Evolutionary conservation across 768 basidiomycete genomes (phyloP).

Genomic region (Tricholoma sp.): DNA sequence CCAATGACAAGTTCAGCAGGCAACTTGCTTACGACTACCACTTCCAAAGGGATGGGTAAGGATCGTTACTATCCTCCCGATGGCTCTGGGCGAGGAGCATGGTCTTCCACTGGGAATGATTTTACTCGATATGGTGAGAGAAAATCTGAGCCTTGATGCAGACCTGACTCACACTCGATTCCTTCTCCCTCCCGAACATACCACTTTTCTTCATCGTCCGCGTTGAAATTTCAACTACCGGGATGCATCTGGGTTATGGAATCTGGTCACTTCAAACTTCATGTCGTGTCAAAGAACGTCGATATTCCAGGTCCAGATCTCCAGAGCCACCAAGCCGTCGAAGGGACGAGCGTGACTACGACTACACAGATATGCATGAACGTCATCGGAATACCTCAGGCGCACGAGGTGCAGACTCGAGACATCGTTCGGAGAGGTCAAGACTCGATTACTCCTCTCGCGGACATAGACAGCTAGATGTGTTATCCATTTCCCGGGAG

Average conservation of each 20-base stretch:
- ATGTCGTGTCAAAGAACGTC: not conserved
- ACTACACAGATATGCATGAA: not conserved
- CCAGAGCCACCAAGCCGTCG: not conserved
- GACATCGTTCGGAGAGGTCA: not conserved
- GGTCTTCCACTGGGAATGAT: not conserved
- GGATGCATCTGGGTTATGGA: not conserved
- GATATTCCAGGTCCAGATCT: not conserved
- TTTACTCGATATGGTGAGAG: slow-evolving; percentile 12
- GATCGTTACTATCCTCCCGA: slow-evolving; percentile 5
- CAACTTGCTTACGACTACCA: too few species aligned
- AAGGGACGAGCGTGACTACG: not conserved
- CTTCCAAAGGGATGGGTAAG: slow-evolving; percentile 9
- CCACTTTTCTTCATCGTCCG: not conserved
- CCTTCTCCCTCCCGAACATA: slow-evolving; percentile 1
- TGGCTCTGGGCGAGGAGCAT: not conserved
- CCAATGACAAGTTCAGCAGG: too few species aligned
- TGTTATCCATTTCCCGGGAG: slow-evolving; percentile 1
- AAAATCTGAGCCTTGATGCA: not conserved
- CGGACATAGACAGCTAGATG: not conserved
- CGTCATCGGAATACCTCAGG: not conserved
- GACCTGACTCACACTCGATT: slow-evolving; percentile 5
- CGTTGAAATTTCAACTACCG: not conserved
- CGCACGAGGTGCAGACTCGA: not conserved
- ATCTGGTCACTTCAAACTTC: not conserved
- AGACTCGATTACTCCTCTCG: not conserved